Percentiles rank a stretch among this genome's conserved stretches.
These are phyloP conservation scores for Vitis vinifera DNA, from an alignment of 164 flowering plant genomes.

Conservation along the genomic window DNA sequence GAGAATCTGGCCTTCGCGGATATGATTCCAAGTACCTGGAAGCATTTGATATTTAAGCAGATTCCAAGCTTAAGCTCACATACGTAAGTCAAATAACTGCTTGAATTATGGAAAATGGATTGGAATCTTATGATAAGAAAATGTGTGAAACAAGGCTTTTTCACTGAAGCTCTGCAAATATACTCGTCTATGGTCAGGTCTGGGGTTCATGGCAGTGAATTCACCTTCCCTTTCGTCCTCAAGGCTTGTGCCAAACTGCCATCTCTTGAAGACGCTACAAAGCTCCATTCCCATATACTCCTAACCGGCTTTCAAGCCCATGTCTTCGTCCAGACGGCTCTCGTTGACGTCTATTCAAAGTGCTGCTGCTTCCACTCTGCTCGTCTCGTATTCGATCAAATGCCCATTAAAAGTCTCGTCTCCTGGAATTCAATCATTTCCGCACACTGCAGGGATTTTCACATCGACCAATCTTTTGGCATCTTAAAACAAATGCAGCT, in stretches of 20 bases:
- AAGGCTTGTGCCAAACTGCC: constrained; percentile 31
- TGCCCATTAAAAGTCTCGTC: constrained; percentile 25
- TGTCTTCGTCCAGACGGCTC: constrained; percentile 35
- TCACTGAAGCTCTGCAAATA: constrained; percentile 20
- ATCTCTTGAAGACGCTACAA: constrained; percentile 15
- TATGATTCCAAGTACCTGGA: no score
- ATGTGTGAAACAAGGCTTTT: constrained; percentile 22
- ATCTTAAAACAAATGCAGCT: constrained; percentile 30
- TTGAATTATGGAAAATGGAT: no score
- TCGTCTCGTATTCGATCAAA: constrained; percentile 39
- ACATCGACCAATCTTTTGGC: constrained; percentile 16
- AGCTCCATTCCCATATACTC: constrained; percentile 30
- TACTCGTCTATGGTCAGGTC: constrained; percentile 30
- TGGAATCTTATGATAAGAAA: constrained; percentile 38
- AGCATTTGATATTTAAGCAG: no score
- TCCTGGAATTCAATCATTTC: constrained; percentile 41
- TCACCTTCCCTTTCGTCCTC: constrained; percentile 34
- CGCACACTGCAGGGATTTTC: constrained; percentile 22
- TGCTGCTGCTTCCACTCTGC: constrained; percentile 20
- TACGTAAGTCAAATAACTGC: no score
- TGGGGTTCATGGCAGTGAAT: constrained; percentile 28
- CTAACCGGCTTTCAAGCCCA: constrained; percentile 27
- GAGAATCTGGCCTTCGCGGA: no score
- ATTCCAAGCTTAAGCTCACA: no score
- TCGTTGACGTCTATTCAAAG: constrained; percentile 30